Evolutionary conservation across 805 yeast genomes (phyloP).

Genomic region (Starmera amethionina): DNA sequence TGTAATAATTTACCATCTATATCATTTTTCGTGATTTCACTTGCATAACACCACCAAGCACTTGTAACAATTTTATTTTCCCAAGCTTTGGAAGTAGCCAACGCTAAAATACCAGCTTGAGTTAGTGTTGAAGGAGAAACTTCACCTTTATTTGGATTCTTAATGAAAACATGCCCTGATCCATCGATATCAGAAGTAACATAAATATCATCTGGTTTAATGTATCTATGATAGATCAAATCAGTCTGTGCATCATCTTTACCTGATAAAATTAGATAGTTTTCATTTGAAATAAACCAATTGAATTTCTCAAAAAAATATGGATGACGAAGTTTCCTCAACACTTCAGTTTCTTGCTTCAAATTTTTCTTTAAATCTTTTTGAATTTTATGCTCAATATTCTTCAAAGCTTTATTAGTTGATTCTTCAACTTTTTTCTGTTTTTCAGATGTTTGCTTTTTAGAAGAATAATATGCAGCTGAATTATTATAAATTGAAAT

Average conservation of each 20-base stretch:
- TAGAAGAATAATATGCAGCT: constrained; percentile 65
- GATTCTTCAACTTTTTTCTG: constrained; percentile 73
- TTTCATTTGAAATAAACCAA: constrained; percentile 92
- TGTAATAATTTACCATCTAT: constrained; percentile 48
- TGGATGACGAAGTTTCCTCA: constrained; percentile 56
- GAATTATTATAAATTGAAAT: constrained; percentile 87
- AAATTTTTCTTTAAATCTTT: constrained; percentile 59
- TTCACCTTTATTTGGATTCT: constrained; percentile 65
- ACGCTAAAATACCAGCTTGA: constrained; percentile 85
- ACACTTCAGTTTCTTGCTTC: constrained; percentile 43
- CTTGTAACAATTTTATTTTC: constrained; percentile 71
- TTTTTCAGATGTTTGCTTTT: constrained; percentile 66
- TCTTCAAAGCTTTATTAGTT: constrained; percentile 68
- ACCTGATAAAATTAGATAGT: constrained; percentile 79
- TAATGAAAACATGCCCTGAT: constrained; percentile 66
- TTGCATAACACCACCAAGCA: constrained; percentile 77
- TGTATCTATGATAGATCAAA: constrained; percentile 67
- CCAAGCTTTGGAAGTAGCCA: constrained; percentile 84
- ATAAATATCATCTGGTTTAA: constrained; percentile 60
- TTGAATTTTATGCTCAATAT: constrained; percentile 69
- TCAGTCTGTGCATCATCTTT: constrained; percentile 75
- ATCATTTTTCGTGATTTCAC: constrained; percentile 61
- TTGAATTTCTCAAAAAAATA: constrained; percentile 90
- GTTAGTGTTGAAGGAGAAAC: constrained; percentile 79
- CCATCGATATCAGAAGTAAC: constrained; percentile 70